Evolutionary conservation across 2,329 filamentous ascomycete genomes (phyloP), one percentile per base, ranked within the genome.

Genomic region (Epichloe aotearoae): DNA sequence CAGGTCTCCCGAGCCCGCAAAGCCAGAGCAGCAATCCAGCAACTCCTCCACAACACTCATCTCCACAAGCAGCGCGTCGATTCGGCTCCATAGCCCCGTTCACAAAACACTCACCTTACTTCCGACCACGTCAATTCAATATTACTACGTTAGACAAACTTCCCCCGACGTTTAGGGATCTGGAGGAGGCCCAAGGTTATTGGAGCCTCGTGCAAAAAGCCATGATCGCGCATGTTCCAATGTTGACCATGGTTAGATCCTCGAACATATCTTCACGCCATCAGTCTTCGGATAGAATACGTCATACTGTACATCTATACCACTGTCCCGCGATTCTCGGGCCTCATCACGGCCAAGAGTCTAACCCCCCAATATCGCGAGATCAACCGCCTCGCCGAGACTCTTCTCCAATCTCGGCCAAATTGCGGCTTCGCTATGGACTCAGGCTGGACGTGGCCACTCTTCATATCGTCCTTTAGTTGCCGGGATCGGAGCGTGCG

Each of bases 401-500:
- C 61, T 2, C 52, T 73, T 3, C 63, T 73, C 23, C 54, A 56
- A 26, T 58, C 61, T 11, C 62, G 64, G 12, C 65, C 59, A 11
- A 68, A 57, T 51, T 67, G 66, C n/a, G 62, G 62, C 47, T 73
- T 73, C 52, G 65, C 71, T 1, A 69, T 73, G 67, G 70, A 73
- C 52, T 66, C 69, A 2, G 71, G 71, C 0, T 71, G 69, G 58
- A 70, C 69, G 6, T 71, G 71, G 69, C 69, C 69, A 0, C 58
- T 74, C 4, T 69, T 71, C 23, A 56, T 72, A 4, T 64, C 66
- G 3, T 61, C 70, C 0, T 68, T 70, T 57, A 67, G 64, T 6
- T 73, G 69, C 44, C 64, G 69, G 7, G 67, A 72, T 46, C 58
- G 60, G 3, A 53, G 57, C 0, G 65, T 73, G 4, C 61, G 69